Percentiles rank a stretch among this genome's conserved stretches.
phyloP scores from a whole-genome alignment of 202 grass and related monocot genomes.

The Hordeum pubiflorum region DNA sequence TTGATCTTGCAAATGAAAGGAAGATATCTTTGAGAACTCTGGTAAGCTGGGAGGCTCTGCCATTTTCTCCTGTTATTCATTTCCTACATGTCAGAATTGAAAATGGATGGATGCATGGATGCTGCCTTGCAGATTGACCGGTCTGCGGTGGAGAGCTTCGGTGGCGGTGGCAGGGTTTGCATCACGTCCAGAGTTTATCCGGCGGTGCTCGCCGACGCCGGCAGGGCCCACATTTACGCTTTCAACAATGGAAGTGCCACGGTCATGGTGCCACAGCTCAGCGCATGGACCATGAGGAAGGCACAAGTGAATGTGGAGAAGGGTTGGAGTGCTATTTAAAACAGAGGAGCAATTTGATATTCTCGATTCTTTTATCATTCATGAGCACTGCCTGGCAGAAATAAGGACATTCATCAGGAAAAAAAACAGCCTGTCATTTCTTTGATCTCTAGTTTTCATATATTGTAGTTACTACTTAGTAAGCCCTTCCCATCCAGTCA shows the following conservation, averaged over 20 bases:
- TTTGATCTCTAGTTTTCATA: not conserved
- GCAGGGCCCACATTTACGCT: slow-evolving; percentile 26
- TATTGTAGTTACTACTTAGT: not conserved
- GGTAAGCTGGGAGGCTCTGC: slow-evolving; percentile 22
- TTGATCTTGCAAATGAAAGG: slow-evolving; percentile 29
- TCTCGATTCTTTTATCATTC: not conserved
- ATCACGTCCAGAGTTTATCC: slow-evolving; percentile 67
- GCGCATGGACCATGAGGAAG: slow-evolving; percentile 47
- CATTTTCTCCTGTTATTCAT: not conserved
- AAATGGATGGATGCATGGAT: not conserved
- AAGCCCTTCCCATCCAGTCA: not conserved
- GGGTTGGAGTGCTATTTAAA: not conserved
- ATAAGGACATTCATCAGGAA: not conserved
- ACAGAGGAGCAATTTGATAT: not conserved
- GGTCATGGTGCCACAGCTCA: slow-evolving; percentile 11
- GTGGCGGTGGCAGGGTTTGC: slow-evolving; percentile 38
- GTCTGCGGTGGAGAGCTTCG: not conserved
- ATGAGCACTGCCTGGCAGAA: not conserved
- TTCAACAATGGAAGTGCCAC: slow-evolving; percentile 53
- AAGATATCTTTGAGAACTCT: slow-evolving; percentile 63
- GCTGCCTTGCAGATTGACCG: slow-evolving; percentile 39
- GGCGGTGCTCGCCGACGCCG: not conserved
- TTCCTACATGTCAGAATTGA: not conserved
- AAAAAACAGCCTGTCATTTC: not conserved
- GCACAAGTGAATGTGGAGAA: slow-evolving; percentile 22